A percentile compares a stretch with the other conserved stretches of the same genome.
Conservation (phyloP, 1,139 yeast genomes). For the Blastobotrys elegans region DNA sequence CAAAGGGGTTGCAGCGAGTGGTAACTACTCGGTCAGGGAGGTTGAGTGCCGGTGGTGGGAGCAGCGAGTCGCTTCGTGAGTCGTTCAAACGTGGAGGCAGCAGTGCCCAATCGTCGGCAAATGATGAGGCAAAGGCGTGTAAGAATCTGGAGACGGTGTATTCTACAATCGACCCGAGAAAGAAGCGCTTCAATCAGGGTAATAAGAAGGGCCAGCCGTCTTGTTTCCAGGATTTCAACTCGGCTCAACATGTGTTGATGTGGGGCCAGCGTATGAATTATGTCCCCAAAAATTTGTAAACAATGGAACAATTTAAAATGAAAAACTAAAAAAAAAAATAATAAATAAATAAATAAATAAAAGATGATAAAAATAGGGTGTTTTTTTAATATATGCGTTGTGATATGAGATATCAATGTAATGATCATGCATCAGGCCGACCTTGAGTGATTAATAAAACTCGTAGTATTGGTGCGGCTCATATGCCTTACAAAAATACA, state of each 20-base stretch:
- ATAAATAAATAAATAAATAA: no score
- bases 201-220: conserved; percentile 16
- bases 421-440: no score
- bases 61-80: conserved; percentile 21
- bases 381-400: not conserved
- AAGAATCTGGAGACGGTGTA: conserved; percentile 28
- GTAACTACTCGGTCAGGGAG: conserved; percentile 25
- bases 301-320: no score
- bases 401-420: no score
- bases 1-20: conserved; percentile 33
- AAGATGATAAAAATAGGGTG: no score
- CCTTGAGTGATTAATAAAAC: no score
- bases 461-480: no score
- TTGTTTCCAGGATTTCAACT: conserved; percentile 24
- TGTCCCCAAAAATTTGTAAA: not conserved
- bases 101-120: conserved; percentile 10
- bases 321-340: no score
- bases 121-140: conserved; percentile 27
- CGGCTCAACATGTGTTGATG: conserved; percentile 29
- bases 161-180: conserved; percentile 35
- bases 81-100: conserved; percentile 20
- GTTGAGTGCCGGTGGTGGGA: conserved; percentile 23
- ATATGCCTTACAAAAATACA: no score
- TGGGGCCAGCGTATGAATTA: conserved; percentile 26
- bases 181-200: conserved; percentile 24